Base-by-base conservation (phyloP, 164 flowering plant species). In the Aristolochia californica region DNA sequence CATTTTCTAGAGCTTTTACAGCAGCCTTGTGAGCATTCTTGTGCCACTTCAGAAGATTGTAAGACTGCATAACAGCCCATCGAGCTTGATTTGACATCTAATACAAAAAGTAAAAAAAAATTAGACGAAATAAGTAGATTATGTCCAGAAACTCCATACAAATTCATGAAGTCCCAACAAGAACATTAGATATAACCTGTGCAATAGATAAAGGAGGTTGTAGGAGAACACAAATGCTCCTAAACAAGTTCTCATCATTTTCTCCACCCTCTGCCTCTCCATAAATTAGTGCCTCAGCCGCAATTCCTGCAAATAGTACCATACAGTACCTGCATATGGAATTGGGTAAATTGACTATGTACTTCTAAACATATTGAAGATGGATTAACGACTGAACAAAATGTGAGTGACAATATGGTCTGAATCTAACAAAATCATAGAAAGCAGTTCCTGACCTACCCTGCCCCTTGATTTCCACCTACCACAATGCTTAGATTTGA, bases 191-290 rank as follows among this genome's bases (percentile, higher is more conserved):
- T 24, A 28, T 27, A 54, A 90, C 98, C 93, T 91, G 84, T 16
- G 87, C 79, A 43, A 82, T 66, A 60, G 88, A 76, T 20, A 88
- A 67, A 30, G 98, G 96, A 43, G 96, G 98, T 58, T 79, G 77
- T 66, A 91, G 70, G 70, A 80, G 90, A 55, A 83, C 71, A 71
- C 81, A 78, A 50, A 88, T 75, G 64, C 93, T 78, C 65, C 91
- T 70, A 56, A 91, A 91, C 52, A 91, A 65, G 64, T 91, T 91
- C 69, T 91, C 98, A 69, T 91, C 98, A 71, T 91, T 91, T 68
- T 91, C 98, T 68, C 96, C 98, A 48, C 98, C 98, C 77, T 88
- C 95, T 14, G 96, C 96, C 62, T 88, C 98, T 58, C 98, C 96
- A 65, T 91, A 91, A 43, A 91, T 74, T 20, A 91, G 88, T 69